A percentile compares a stretch with the other conserved stretches of the same genome.
These are phyloP conservation scores for Nemophila menziesii DNA, from an alignment of 257 asterid species.

Conservation along the genomic window DNA sequence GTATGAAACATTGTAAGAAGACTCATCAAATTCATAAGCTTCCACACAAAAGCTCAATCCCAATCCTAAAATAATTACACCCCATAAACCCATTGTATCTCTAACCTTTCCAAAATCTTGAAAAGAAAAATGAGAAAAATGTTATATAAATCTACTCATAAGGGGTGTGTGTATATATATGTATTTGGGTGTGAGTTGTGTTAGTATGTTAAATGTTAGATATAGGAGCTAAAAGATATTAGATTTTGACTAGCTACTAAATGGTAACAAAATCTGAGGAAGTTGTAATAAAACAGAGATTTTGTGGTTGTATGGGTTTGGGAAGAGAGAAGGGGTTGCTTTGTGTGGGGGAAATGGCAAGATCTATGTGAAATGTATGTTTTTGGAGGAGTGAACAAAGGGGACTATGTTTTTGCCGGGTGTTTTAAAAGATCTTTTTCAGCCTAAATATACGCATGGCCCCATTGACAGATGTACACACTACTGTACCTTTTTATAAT, in stretches of 20 bases:
- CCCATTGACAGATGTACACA: too few species aligned
- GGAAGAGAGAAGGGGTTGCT: background rate
- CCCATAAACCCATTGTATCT: constrained; percentile 31
- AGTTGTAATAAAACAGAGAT: background rate
- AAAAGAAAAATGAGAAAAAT: background rate
- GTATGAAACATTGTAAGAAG: constrained; percentile 21
- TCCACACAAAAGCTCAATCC: constrained; percentile 25
- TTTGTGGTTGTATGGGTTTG: background rate
- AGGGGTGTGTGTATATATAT: background rate
- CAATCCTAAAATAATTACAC: constrained; percentile 14
- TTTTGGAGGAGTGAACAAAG: constrained; percentile 20
- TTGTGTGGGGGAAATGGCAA: background rate
- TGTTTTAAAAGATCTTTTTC: constrained; percentile 8
- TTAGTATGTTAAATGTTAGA: background rate
- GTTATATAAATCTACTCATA: background rate
- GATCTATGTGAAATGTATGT: constrained; percentile 3
- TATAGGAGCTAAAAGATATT: background rate
- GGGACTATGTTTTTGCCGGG: constrained; percentile 27
- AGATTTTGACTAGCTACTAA: background rate
- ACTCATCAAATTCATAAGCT: constrained; percentile 45
- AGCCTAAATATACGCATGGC: background rate
- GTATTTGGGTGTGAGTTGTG: background rate
- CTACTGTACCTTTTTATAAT: too few species aligned
- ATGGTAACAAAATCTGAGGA: background rate
- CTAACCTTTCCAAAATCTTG: constrained; percentile 19